phyloP scores from a whole-genome alignment of 352 stramenopile species.

The Phytophthora litchii region DNA sequence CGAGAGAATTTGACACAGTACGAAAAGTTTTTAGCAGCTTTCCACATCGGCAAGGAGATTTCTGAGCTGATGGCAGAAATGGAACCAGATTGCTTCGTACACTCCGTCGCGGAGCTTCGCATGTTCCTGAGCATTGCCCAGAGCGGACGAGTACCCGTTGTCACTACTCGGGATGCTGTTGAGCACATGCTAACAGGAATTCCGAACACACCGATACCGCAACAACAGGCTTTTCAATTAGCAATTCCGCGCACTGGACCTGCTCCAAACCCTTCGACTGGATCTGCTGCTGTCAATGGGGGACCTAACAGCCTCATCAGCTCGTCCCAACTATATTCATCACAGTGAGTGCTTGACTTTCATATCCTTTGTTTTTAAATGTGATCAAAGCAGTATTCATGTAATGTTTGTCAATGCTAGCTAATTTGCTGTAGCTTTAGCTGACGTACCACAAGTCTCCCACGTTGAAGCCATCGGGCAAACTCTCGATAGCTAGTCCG shows the following conservation, averaged over 20 bases:
- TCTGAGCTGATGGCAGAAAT: slow-evolving; percentile 33
- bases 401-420: not conserved
- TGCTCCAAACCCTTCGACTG: not conserved
- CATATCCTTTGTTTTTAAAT: not conserved
- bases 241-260: not conserved
- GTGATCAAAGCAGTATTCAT: not conserved
- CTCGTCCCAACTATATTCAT: slow-evolving; percentile 5
- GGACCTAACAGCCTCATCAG: slow-evolving; percentile 23
- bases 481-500: slow-evolving; percentile 85
- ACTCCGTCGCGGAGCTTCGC: slow-evolving; percentile 24
- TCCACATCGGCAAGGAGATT: slow-evolving; percentile 36
- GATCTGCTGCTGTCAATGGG: not conserved
- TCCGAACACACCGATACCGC: slow-evolving; percentile 13
- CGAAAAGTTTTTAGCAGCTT: slow-evolving; percentile 32
- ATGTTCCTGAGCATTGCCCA: slow-evolving; percentile 29
- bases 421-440: slow-evolving; percentile 18
- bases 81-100: slow-evolving; percentile 18
- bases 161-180: slow-evolving; percentile 27
- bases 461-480: slow-evolving; percentile 79
- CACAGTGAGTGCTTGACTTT: no score
- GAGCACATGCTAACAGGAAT: slow-evolving; percentile 19
- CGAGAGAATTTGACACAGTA: slow-evolving; percentile 21
- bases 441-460: slow-evolving; percentile 74
- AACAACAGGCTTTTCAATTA: slow-evolving; percentile 11
- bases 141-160: slow-evolving; percentile 22